Base-by-base conservation (phyloP, 2,329 filamentous ascomycete genomes). In the Sordariomycetes sp. region DNA sequence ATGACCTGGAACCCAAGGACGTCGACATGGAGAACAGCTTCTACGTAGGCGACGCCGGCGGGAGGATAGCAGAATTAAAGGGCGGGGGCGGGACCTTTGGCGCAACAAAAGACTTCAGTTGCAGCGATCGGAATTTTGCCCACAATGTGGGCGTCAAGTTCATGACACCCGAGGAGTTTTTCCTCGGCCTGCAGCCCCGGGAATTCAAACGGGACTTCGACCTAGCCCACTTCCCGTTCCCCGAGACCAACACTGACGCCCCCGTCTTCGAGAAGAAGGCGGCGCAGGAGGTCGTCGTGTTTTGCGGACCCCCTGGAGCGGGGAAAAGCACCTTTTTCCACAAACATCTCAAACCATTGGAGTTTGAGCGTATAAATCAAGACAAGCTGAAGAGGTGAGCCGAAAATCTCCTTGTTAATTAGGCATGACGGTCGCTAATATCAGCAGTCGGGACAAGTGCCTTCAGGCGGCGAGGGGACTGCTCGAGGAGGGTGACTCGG, bases 251-350 rank as follows among this genome's bases (percentile, higher is more conserved):
- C 42, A 5, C 13, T 62, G 53, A 60, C 20, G 54, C 62, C 1
- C 48, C 81, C 0, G 10, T 83, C 1, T 78, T 79, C 61, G 74
- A 78, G 53, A 89, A 85, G 71, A 79, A 76, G 55, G 82, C 86
- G 64, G 68, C 79, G 6, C 69, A 83, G 61, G 91, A 96, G 57
- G 74, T 97, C 15, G 81, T 97, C 25, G 70, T 97, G 8, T 89
- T 95, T 67, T 92, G 89, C 65, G 94, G 94, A 1, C 89, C 88
- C 53, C 94, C 94, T 0, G 91, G 89, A 1, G 84, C 90, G 2
- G 94, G 94, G 20, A 97, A 99, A 70, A 95, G 89, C 45, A 92
- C 90, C 0, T 96, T 94, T 65, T 96, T 86, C 71, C 89, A 86
- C 82, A 84, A 79, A 60, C 74, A 87, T 61, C 74, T 97, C 39